These are phyloP conservation scores for Glarea lozoyensis DNA, from an alignment of 495 filamentous ascomycete genomes.

Conservation along the genomic window DNA sequence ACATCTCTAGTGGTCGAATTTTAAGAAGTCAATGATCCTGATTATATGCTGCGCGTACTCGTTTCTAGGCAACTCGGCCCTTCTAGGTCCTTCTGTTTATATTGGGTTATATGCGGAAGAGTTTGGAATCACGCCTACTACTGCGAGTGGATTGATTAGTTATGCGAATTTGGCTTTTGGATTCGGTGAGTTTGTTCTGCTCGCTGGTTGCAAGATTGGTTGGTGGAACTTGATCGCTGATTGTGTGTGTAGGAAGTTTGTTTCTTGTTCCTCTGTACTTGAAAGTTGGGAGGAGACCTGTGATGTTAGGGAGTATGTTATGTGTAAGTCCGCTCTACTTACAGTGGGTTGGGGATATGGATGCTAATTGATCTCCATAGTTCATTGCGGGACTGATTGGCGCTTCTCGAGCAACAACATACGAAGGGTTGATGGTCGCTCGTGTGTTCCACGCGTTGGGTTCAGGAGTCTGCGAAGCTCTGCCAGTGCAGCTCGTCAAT, in stretches of 20 bases:
- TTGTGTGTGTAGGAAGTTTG: constrained; percentile 33
- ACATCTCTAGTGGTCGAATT: constrained; percentile 38
- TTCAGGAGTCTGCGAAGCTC: constrained; percentile 51
- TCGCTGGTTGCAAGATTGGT: background rate
- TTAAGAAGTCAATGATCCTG: constrained; percentile 52
- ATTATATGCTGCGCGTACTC: constrained; percentile 50
- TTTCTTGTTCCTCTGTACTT: constrained; percentile 50
- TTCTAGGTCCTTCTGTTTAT: constrained; percentile 52
- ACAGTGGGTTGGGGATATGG: too few species aligned
- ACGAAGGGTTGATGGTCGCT: constrained; percentile 42
- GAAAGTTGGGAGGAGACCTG: constrained; percentile 47
- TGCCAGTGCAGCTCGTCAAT: constrained; percentile 56
- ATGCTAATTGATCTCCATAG: too few species aligned
- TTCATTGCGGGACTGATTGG: constrained; percentile 50
- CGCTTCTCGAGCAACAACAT: constrained; percentile 42
- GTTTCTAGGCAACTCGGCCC: constrained; percentile 49
- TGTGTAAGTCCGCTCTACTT: constrained; percentile 25
- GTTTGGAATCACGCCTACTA: constrained; percentile 39
- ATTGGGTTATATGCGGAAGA: constrained; percentile 47
- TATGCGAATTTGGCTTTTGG: constrained; percentile 59
- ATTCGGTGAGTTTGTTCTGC: constrained; percentile 32
- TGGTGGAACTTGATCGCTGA: background rate
- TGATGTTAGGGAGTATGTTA: constrained; percentile 41
- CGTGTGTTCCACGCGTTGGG: constrained; percentile 49
- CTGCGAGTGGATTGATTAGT: constrained; percentile 46